Evolutionary conservation across 164 flowering plant genomes (phyloP), one percentile per base, ranked within the genome.

Genomic region (Aristolochia fimbriata): DNA sequence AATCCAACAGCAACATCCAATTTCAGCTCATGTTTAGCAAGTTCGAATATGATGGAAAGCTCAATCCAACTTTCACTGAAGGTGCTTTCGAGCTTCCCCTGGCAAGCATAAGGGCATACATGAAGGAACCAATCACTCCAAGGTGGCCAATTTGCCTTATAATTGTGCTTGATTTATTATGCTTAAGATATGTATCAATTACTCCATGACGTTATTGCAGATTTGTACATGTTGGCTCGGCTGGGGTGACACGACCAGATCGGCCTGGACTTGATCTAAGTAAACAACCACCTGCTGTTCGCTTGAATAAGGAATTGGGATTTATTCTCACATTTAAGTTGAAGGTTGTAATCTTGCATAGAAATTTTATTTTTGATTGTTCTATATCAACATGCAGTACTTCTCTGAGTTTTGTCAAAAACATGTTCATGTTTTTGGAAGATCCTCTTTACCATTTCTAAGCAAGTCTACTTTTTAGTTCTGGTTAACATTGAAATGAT

Each of bases 241-340:
- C 98, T n/a, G 98, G 98, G 64, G 98, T 89, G 64, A 93, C 97
- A 8, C 75, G 97, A 62, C 94, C 94, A 62, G 92, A 82, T 27
- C 78, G 96, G 73, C 94, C 94, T 62, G 97, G 95, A 55, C 87
- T 93, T 71, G 96, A 93, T 78, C 81, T 93, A 41, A 90, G 85
- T 67, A 93, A 71, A 74, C 99, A 93, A 64, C 99, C 99, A 71
- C 99, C 99, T 65, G 99, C 99, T 56, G 99, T 93, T 24, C 92
- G 96, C 63, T 74, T 93, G 77, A 93, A 93, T 82, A 86, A 88
- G 79, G 99, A 93, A 69, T 61, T 93, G 74, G 97, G 70, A 43
- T 88, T 68, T 68, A 85, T 93, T 63, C 92, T 93, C 62, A 84
- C 99, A 51, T 93, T 71, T 76, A 93, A 93, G 69, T 71, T 93